Evolutionary conservation across 2,329 filamentous ascomycete species (phyloP).

Genomic region (Ophiostoma sp.): DNA sequence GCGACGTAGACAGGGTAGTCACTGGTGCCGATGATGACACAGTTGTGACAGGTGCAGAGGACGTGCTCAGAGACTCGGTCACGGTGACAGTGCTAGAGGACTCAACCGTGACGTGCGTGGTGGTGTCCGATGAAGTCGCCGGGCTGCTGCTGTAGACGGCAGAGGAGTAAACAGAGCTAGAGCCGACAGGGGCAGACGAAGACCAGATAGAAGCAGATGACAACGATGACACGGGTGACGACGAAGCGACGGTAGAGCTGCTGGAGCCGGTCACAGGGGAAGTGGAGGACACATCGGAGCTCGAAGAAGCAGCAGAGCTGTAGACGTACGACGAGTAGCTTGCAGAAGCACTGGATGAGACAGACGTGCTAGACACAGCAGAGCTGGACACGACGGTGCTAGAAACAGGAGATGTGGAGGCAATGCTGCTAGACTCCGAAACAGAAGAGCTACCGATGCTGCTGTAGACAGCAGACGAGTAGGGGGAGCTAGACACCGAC

Average conservation of each 20-base stretch:
- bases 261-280: constrained; percentile 3
- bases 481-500: not conserved
- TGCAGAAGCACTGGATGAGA: not conserved
- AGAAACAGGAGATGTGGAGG: not conserved
- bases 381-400: not conserved
- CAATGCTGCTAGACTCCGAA: not conserved
- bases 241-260: not conserved
- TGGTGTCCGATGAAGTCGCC: not conserved
- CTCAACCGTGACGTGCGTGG: not conserved
- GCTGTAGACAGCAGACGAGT: constrained; percentile 13
- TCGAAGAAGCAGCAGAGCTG: not conserved
- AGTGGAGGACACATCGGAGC: not conserved
- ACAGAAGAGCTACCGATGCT: not conserved
- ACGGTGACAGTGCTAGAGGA: not conserved
- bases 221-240: not conserved
- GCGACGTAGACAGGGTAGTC: not conserved
- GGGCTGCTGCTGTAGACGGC: constrained; percentile 4
- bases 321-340: not conserved
- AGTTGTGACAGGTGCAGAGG: not conserved
- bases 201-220: no score
- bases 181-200: not conserved
- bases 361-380: not conserved
- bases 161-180: not conserved
- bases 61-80: not conserved
- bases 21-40: not conserved